These are phyloP conservation scores for Geum urbanum DNA, from an alignment of 306 rosid species.

Conservation along the genomic window DNA sequence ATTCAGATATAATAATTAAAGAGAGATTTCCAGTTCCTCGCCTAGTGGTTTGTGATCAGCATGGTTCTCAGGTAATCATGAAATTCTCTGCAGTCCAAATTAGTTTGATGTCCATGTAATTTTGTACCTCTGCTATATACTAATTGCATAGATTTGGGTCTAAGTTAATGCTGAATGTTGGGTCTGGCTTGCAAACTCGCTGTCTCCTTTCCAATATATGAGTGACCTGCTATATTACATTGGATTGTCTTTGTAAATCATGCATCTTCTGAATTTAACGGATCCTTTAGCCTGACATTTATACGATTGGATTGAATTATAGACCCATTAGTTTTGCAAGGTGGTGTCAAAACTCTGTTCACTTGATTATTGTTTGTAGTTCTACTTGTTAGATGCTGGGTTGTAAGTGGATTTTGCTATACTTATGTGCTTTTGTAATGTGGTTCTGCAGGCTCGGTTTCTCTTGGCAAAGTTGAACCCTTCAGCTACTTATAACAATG, in stretches of 20 bases:
- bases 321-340: not conserved
- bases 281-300: not conserved
- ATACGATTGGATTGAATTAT: not conserved
- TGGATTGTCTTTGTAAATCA: not conserved
- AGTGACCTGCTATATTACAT: not conserved
- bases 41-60: slow-evolving; percentile 89
- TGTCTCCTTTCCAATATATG: not conserved
- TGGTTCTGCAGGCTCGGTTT: slow-evolving; percentile 70
- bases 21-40: slow-evolving; percentile 99
- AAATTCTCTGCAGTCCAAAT: not conserved
- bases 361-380: not conserved
- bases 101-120: not conserved
- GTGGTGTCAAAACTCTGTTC: not conserved
- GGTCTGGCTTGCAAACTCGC: slow-evolving; percentile 5
- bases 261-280: not conserved
- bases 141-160: not conserved
- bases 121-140: slow-evolving; percentile 1
- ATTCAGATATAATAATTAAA: slow-evolving; percentile 64
- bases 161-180: not conserved
- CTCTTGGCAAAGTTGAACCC: slow-evolving; percentile 89
- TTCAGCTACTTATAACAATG: slow-evolving; percentile 77
- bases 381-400: not conserved
- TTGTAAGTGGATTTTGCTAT: slow-evolving; percentile 3
- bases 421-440: not conserved
- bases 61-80: slow-evolving; percentile 86